Conservation (phyloP, 2,329 filamentous ascomycete genomes). For the Atkinsonella hypoxylon region DNA sequence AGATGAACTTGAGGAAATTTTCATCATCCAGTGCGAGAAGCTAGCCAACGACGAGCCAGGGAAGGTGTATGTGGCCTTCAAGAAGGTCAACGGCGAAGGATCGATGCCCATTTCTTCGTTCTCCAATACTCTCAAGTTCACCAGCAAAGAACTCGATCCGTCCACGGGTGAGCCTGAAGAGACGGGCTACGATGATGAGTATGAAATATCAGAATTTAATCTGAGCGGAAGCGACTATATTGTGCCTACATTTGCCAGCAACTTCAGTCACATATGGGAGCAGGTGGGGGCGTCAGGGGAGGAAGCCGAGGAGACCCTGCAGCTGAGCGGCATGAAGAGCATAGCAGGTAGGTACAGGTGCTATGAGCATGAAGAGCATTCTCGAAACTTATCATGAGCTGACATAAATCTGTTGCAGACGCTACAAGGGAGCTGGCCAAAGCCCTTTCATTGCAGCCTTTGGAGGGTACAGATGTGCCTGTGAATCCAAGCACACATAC, state of each 20-base stretch:
- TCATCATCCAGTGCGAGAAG: conserved; percentile 80
- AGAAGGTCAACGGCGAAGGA: conserved; percentile 62
- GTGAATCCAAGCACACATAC: conserved; percentile 84
- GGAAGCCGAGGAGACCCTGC: conserved; percentile 82
- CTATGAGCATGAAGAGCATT: background rate
- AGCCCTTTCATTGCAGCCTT: conserved; percentile 76
- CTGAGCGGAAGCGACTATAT: conserved; percentile 88
- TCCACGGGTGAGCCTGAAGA: conserved; percentile 89
- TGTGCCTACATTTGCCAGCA: conserved; percentile 83
- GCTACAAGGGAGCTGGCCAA: conserved; percentile 85
- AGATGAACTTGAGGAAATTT: conserved; percentile 78
- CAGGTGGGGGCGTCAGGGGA: conserved; percentile 81
- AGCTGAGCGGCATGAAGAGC: conserved; percentile 77
- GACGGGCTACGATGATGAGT: conserved; percentile 90
- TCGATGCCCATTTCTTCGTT: conserved; percentile 73
- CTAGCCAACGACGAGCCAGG: conserved; percentile 78
- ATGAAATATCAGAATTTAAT: conserved; percentile 89
- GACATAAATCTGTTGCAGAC: conserved; percentile 40
- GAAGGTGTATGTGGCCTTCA: conserved; percentile 91
- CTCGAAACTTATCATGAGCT: conserved; percentile 7
- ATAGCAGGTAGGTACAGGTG: conserved; percentile 61
- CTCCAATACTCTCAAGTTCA: conserved; percentile 91
- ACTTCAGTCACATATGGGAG: conserved; percentile 93
- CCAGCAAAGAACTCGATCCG: conserved; percentile 94
- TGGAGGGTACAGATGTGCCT: conserved; percentile 88